phyloP scores from a whole-genome alignment of 1,139 yeast genomes.

The Saccharomycopsis hybrid region DNA sequence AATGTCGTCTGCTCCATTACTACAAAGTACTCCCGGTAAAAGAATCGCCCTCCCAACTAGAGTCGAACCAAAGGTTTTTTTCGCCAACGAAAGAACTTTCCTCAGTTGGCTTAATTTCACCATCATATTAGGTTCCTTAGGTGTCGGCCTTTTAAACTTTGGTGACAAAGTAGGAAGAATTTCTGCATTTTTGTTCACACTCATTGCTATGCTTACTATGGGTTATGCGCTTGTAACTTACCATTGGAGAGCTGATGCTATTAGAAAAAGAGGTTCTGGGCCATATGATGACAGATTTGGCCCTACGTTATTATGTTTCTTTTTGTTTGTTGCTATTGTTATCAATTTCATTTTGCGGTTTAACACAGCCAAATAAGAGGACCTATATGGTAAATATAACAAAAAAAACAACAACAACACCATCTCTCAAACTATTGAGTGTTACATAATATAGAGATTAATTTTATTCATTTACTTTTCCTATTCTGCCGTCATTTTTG shows the following conservation, averaged over 20 bases:
- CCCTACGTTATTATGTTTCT: slow-evolving; percentile 96
- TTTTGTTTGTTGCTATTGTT: slow-evolving; percentile 84
- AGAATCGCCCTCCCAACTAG: slow-evolving; percentile 97
- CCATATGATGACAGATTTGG: slow-evolving; percentile 98
- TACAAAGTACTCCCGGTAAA: slow-evolving; percentile 65
- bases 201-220: slow-evolving; percentile 97
- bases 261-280: slow-evolving; percentile 93
- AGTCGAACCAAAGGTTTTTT: slow-evolving; percentile 97
- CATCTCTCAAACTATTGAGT: no score
- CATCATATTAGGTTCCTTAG: slow-evolving; percentile 91
- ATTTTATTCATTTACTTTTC: no score
- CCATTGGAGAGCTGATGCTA: slow-evolving; percentile 99
- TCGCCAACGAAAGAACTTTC: slow-evolving; percentile 97
- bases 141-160: slow-evolving; percentile 90
- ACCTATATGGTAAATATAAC: neutral
- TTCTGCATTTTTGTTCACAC: slow-evolving; percentile 89
- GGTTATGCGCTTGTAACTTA: slow-evolving; percentile 88
- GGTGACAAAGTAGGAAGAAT: slow-evolving; percentile 93
- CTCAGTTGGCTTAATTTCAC: slow-evolving; percentile 98
- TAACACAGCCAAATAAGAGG: slow-evolving; percentile 33
- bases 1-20: slow-evolving; percentile 57
- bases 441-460: no score
- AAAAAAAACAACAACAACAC: no score
- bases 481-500: no score
- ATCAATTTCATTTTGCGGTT: slow-evolving; percentile 86